These are phyloP conservation scores for Umbelopsis ramanniana DNA, from an alignment of 192 early-diverging fungal species.

Conservation along the genomic window DNA sequence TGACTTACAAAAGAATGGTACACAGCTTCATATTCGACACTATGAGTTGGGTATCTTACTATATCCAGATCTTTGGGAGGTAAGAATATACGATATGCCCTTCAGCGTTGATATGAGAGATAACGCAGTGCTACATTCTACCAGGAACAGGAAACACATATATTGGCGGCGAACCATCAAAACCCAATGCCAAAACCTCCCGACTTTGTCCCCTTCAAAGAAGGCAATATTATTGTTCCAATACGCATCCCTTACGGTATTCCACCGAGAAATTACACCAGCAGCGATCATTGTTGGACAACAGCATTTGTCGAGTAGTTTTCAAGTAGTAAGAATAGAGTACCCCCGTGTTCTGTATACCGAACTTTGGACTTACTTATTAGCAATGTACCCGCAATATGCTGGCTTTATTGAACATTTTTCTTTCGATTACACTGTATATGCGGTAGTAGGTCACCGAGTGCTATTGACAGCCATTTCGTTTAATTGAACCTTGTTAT, in stretches of 20 bases:
- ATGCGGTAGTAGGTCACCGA: no score
- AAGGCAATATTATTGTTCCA: neutral
- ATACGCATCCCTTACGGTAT: neutral
- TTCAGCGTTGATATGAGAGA: neutral
- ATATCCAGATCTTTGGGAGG: slow-evolving; percentile 61
- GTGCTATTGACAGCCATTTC: no score
- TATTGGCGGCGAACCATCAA: neutral
- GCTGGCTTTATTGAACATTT: no score
- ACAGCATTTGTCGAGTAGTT: slow-evolving; percentile 22
- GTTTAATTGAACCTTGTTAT: no score
- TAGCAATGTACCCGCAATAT: no score
- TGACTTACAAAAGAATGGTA: slow-evolving; percentile 51
- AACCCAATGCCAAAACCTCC: neutral
- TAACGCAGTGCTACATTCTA: neutral
- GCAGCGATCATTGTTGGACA: slow-evolving; percentile 7
- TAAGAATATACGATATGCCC: slow-evolving; percentile 26
- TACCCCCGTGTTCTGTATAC: no score
- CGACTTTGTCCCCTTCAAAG: slow-evolving; percentile 30
- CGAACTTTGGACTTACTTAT: no score
- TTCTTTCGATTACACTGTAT: no score
- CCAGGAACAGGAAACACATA: slow-evolving; percentile 1
- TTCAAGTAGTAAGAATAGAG: no score
- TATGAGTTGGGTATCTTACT: slow-evolving; percentile 71
- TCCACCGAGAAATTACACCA: neutral
- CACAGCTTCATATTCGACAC: slow-evolving; percentile 60